These are phyloP conservation scores for Malus asiatica DNA, from an alignment of 306 rosid species.

Conservation along the genomic window DNA sequence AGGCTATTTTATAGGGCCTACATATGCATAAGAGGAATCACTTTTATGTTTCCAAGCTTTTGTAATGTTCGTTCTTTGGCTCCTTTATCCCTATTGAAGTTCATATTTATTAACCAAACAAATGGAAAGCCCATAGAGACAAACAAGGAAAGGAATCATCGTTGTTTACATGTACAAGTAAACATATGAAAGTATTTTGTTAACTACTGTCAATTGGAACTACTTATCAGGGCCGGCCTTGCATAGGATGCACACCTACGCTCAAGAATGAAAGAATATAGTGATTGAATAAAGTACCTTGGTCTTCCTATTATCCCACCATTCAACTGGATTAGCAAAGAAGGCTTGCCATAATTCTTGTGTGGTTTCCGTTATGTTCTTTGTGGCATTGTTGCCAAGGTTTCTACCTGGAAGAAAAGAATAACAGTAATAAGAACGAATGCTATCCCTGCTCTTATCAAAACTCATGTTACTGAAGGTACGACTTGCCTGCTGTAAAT, in stretches of 20 bases:
- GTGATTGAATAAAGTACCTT: constrained; percentile 25
- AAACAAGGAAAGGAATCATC: no score
- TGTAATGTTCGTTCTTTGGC: background rate
- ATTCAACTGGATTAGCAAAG: constrained; percentile 50
- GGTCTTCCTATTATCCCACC: constrained; percentile 64
- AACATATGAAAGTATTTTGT: background rate
- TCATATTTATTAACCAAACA: background rate
- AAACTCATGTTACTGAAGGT: constrained; percentile 1
- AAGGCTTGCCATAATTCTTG: constrained; percentile 76
- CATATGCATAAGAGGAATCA: background rate
- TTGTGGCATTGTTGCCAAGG: constrained; percentile 25
- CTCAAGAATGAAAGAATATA: background rate
- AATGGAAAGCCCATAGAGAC: background rate
- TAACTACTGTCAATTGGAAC: background rate
- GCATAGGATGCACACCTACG: background rate
- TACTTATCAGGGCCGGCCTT: background rate
- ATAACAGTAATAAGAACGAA: background rate
- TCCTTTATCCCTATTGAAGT: background rate
- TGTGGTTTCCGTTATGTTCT: constrained; percentile 35
- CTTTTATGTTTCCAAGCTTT: background rate
- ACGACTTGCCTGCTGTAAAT: constrained; percentile 38
- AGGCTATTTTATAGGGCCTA: background rate
- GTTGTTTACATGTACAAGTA: background rate
- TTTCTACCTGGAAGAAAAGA: constrained; percentile 45
- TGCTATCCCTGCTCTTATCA: background rate